Evolutionary conservation across 2,329 filamentous ascomycete species (phyloP), one percentile per base, ranked within the genome.

Genomic region (Alternaria triticimaculans): DNA sequence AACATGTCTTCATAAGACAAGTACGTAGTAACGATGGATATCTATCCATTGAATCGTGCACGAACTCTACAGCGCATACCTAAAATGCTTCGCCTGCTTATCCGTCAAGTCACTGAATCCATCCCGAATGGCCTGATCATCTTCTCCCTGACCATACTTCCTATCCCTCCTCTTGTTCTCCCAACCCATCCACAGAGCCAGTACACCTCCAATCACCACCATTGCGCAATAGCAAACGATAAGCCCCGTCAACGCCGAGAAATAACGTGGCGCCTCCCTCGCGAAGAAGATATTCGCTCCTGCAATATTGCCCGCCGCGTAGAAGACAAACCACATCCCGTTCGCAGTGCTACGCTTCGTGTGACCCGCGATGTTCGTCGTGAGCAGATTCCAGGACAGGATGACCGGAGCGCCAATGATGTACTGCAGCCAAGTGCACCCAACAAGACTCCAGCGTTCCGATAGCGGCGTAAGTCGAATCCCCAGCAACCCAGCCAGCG

Each of bases 361-460:
- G 66, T 87, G 84, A 0, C 85, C 85, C 0, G 83, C 82, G 12
- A 79, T 76, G 28, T 80, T 79, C 2, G 76, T 78, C 0, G 78
- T 78, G 18, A 85, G 80, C 0, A 87, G 66, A 23, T 85, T 86
- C 85, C 85, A 87, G 41, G 79, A 84, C 1, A 87, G 66, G 43
- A 87, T 83, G 3, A 87, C 81, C 0, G 85, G 83, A 0, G 84
- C 83, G 5, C 85, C 85, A 43, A 86, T 63, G 3, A 85, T 76
- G 45, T 83, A 83, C 63, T 86, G 83, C 12, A 87, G 72, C 85
- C 85, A 87, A 8, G 83, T 84, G 68, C 84, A 86, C n/a, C 76
- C 85, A 0, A 86, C 84, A 2, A 87, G 79, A 2, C 81, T 82
- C 76, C 84, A 80, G 57, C 82, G 82, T 53, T 86, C 79, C 4